Evolutionary conservation across 164 flowering plant genomes (phyloP), one percentile per base, ranked within the genome.

Genomic region (Chimonanthus praecox): DNA sequence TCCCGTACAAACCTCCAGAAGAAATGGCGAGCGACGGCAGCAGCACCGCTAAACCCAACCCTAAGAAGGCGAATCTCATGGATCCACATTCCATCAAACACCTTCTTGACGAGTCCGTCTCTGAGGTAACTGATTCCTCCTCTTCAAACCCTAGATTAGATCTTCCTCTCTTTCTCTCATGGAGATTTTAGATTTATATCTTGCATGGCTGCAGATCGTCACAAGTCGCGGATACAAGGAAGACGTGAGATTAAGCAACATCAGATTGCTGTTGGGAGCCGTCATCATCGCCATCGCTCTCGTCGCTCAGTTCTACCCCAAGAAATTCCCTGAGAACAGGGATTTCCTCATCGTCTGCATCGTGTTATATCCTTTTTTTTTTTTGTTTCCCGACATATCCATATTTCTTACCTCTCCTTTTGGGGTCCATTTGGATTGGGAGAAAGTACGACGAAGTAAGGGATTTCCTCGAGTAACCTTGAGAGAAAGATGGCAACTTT

Each of bases 261-360:
- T 88, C 0, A 84, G 84, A 70, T 78, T 92, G 85, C 71, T 89
- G 21, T 20, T 93, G 76, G 99, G 98, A 66, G 69, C 80, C 4
- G 71, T 88, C 49, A 87, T 93, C 68, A 90, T 95, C 2, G 74
- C 78, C 60, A 86, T 93, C 66, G 98, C 98, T 6, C 87, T 95
- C 3, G 77, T 89, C 3, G 99, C 98, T 62, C 98, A 93, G 76
- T 95, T 95, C 79, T 89, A 95, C 83, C 86, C 86, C 20, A 93
- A 92, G 91, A 93, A 93, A 78, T 93, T 93, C 80, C 98, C 99
- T 0, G 91, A 89, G 80, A 95, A 95, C 75, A 75, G 76, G 70
- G 81, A 90, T 54, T 83, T 95, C 68, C 83, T 95, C 78, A 86
- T 93, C 64, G 94, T 84, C 0, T 93, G 98, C 88, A 93, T 92